These are phyloP conservation scores for Sarcomyxa edulis DNA, from an alignment of 768 basidiomycete species.

Conservation along the genomic window DNA sequence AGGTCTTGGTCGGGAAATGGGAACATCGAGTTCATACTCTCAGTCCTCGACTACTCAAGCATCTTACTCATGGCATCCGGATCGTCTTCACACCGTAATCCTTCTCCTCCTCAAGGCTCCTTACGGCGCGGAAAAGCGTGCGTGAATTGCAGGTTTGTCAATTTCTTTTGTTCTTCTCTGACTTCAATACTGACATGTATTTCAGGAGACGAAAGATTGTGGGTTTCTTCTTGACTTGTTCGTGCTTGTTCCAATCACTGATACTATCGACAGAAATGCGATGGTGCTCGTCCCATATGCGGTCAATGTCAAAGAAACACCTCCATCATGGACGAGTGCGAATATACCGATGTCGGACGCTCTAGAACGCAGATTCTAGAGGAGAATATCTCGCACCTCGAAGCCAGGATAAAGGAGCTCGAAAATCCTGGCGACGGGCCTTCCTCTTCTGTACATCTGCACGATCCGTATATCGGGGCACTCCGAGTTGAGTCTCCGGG, in stretches of 20 bases:
- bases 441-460: conserved; percentile 23
- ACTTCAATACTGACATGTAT: not conserved
- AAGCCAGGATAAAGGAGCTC: conserved; percentile 40
- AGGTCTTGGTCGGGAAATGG: not conserved
- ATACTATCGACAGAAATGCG: conserved; percentile 38
- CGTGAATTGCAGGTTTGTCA: conserved; percentile 4
- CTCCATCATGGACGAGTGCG: conserved; percentile 53
- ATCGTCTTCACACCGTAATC: too few relatives aligned
- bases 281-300: conserved; percentile 48
- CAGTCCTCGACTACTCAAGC: not conserved
- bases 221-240: not conserved
- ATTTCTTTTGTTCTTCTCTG: not conserved
- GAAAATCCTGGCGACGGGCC: conserved; percentile 28
- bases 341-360: conserved; percentile 45
- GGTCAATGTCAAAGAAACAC: conserved; percentile 42
- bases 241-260: not conserved
- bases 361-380: conserved; percentile 46
- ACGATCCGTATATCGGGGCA: conserved; percentile 35
- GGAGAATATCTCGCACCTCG: conserved; percentile 41
- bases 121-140: conserved; percentile 5
- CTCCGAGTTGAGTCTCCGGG: not conserved
- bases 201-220: conserved; percentile 6
- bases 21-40: not conserved
- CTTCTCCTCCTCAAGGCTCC: not conserved
- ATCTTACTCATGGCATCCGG: too few relatives aligned